These are phyloP conservation scores for Apiospora phragmitis DNA, from an alignment of 2,329 filamentous ascomycete genomes.

Conservation along the genomic window DNA sequence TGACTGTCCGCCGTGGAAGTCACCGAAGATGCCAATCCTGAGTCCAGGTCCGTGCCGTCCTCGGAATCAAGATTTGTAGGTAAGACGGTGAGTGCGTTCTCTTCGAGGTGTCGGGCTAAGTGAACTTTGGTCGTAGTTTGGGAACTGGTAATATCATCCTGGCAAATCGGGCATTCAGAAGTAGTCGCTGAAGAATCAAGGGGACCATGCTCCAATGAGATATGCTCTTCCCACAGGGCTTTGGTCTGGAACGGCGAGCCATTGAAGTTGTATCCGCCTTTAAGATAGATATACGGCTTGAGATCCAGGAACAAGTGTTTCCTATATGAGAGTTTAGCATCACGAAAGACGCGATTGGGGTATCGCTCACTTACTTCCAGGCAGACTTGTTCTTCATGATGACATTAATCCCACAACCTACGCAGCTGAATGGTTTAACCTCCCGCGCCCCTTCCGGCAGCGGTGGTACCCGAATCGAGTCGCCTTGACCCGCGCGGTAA, in stretches of 20 bases:
- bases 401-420: slow-evolving; percentile 13
- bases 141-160: neutral
- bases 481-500: slow-evolving; percentile 14
- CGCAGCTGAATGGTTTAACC: slow-evolving; percentile 12
- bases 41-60: slow-evolving; percentile 14
- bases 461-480: slow-evolving; percentile 14
- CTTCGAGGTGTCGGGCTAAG: slow-evolving; percentile 13
- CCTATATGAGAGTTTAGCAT: neutral
- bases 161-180: slow-evolving; percentile 8
- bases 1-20: neutral
- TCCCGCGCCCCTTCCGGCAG: slow-evolving; percentile 15
- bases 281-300: slow-evolving; percentile 14
- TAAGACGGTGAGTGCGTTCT: slow-evolving; percentile 13
- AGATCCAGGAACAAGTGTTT: slow-evolving; percentile 14
- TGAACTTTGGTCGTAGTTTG: neutral
- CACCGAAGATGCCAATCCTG: slow-evolving; percentile 10
- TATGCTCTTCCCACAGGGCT: slow-evolving; percentile 8
- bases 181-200: neutral
- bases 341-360: neutral
- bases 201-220: slow-evolving; percentile 2
- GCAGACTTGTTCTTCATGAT: slow-evolving; percentile 12
- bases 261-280: neutral
- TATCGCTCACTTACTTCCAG: slow-evolving; percentile 14
- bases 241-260: slow-evolving; percentile 8
- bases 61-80: slow-evolving; percentile 15